phyloP scores from a whole-genome alignment of 345 rosid genomes.

The Nephelium lappaceum region DNA sequence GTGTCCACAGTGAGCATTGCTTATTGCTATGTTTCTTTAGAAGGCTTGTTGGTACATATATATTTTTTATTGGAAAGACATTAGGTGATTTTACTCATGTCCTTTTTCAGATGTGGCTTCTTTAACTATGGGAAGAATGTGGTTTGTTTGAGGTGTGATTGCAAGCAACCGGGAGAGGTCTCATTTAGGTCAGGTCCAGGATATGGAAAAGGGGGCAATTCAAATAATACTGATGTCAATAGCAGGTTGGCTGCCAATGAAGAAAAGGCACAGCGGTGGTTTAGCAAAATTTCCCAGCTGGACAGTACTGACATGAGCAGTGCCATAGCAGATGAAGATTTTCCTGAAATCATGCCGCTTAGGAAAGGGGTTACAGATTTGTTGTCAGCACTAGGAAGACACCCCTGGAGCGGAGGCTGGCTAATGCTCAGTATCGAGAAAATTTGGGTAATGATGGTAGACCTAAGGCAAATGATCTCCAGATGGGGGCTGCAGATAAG shows the following conservation, averaged over 20 bases:
- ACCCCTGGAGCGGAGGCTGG: conserved; percentile 83
- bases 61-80: neutral
- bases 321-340: conserved; percentile 76
- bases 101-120: conserved; percentile 73
- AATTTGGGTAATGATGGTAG: conserved; percentile 32
- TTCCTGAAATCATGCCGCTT: conserved; percentile 91
- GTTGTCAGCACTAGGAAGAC: conserved; percentile 89
- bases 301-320: conserved; percentile 51
- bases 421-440: conserved; percentile 43
- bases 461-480: conserved; percentile 17
- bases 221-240: conserved; percentile 46
- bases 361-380: conserved; percentile 91
- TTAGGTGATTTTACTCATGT: conserved; percentile 24
- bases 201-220: conserved; percentile 31
- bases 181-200: conserved; percentile 33
- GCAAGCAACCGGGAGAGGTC: conserved; percentile 65
- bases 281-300: conserved; percentile 69
- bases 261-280: conserved; percentile 82
- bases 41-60: neutral
- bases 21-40: conserved; percentile 16
- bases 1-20: conserved; percentile 88
- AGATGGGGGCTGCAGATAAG: conserved; percentile 23
- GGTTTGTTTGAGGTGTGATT: conserved; percentile 94
- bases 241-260: conserved; percentile 69
- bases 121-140: conserved; percentile 73